Evolutionary conservation across 139 green algal species (phyloP).

Genomic region (Tetradesmus lagerheimii): DNA sequence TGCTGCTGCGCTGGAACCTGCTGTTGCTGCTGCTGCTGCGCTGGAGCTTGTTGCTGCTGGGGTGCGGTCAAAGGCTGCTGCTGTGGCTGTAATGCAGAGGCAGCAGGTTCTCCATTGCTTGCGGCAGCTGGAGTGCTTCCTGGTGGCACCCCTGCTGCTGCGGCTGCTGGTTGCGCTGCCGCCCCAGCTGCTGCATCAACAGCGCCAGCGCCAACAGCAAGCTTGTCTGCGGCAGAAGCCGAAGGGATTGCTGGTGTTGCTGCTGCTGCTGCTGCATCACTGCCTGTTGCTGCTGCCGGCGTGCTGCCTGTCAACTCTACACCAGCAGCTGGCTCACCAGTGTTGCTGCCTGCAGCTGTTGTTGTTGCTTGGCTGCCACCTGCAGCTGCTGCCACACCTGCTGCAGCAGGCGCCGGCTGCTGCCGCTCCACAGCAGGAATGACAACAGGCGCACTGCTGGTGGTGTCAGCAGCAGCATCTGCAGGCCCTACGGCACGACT

Average conservation of each 20-base stretch:
- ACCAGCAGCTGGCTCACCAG: neutral
- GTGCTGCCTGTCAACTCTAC: neutral
- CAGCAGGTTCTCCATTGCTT: neutral
- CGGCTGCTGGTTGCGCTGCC: neutral
- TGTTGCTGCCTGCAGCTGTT: neutral
- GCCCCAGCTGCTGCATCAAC: neutral
- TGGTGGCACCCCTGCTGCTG: neutral
- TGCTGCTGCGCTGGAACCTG: neutral
- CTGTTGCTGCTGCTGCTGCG: constrained; percentile 9
- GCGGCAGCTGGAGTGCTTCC: neutral
- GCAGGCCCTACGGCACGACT: neutral
- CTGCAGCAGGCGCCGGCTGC: neutral
- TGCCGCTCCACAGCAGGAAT: neutral
- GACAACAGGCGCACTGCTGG: neutral
- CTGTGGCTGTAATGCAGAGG: neutral
- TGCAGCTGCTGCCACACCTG: neutral
- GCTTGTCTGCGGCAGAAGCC: neutral
- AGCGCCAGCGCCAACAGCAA: neutral
- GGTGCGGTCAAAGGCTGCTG: neutral
- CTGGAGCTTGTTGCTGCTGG: neutral
- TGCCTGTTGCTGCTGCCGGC: neutral
- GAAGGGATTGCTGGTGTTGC: neutral
- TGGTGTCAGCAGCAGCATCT: neutral
- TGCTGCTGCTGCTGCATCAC: constrained; percentile 5
- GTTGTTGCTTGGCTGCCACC: neutral